Evolutionary conservation across 495 filamentous ascomycete genomes (phyloP), one percentile per base, ranked within the genome.

Genomic region (Neurospora sp.): DNA sequence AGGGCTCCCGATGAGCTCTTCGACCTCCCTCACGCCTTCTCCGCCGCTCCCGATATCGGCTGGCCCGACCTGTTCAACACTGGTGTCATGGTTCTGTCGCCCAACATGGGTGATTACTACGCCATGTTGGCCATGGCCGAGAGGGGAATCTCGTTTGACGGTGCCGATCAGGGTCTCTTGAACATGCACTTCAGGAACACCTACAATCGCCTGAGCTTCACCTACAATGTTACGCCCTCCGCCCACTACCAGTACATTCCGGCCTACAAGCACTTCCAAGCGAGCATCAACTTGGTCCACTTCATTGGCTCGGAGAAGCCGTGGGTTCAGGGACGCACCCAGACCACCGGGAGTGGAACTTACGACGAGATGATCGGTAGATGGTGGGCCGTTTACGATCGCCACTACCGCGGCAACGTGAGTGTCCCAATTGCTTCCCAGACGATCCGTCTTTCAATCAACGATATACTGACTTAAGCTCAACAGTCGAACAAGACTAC

Each of bases 21-120:
- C 78, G 85, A 91, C 35, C 77, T 97, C 71, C 83, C 91, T 5
- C 86, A 90, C 70, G 83, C 89, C 42, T 98, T 99, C 78, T 93
- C 94, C 4, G 96, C 96, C 3, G 93, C 92, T 16, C 96, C 96
- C 40, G 96, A 99, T 79, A 91, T 98, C 77, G 96, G 96, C 77
- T 99, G 96, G 96, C 96, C 96, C 39, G 96, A 99, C 84, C 88
- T 93, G 74, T 99, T 99, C 88, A 99, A 99, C 84, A 94, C 93
- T 66, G 96, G 96, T 73, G 86, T 99, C 70, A 96, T 99, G 92
- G 93, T 92, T 59, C 82, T 98, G 62, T 91, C 88, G 37, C 96
- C 96, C 20, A 93, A 97, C 81, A 83, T 93, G 86, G 91, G 91
- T 71, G 94, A 96, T 73, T 97, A 96, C 81, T 91, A 92, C 78